Evolutionary conservation across 179 eudicot species (phyloP), one percentile per base, ranked within the genome.

Genomic region (Drosera spatulata): DNA sequence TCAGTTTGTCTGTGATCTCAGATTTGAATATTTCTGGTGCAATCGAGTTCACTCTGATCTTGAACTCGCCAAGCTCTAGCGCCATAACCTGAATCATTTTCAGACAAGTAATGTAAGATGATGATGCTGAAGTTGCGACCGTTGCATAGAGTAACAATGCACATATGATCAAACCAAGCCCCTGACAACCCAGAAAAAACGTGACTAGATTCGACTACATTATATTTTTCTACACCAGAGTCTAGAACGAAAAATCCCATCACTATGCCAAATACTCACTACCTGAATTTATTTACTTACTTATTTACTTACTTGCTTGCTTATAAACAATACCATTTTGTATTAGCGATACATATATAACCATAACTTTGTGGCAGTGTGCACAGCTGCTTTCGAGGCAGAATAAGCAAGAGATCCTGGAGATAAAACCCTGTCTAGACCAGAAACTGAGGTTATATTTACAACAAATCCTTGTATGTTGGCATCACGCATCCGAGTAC

Each of bases 381-480:
- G 64, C 2, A 83, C 59, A 4, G 66, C 86, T 4, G 82, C 64
- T 68, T 88, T 88, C 12, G 96, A 82, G 59, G 75, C 66, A 61
- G 71, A 22, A 68, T 88, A 88, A 2, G 78, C 83, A 9, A 60
- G 54, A 39, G 77, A 61, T 4, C 95, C 96, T 22, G 85, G 91
- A 14, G 74, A 61, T 0, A 71, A 75, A 4, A 84, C 85, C 22
- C 91, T 74, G 69, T 72, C 56, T 7, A 88, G 70, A 55, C 79
- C 88, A 53, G 74, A 79, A 55, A 82, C 67, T 2, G 95, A 86
- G 15, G 95, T 73, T 50, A 88, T 82, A 43, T 88, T 86, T 57
- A 88, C 72, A 46, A 88, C 61, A 0, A 91, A 82, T 59, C 95
- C 96, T 56, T 80, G 83, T 33, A 65, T 53, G 41, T 76, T 69